Evolutionary conservation across 306 rosid species (phyloP).

Genomic region (Boehmeria nivea): DNA sequence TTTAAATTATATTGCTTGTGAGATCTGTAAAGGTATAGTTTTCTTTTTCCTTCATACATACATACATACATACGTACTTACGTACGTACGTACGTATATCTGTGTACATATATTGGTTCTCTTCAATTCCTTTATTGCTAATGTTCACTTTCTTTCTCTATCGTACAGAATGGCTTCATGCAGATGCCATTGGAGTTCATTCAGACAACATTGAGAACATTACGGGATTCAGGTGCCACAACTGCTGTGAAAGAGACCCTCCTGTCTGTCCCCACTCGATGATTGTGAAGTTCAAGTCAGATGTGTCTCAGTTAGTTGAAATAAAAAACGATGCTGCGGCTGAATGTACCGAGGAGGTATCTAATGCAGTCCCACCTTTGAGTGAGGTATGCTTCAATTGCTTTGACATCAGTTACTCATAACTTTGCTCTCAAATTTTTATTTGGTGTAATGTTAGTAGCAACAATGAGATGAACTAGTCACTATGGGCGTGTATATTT

Average conservation of each 20-base stretch:
- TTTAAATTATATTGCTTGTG: slow-evolving; percentile 63
- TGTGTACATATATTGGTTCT: neutral
- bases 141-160: slow-evolving; percentile 18
- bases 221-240: slow-evolving; percentile 85
- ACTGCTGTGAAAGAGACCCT: slow-evolving; percentile 54
- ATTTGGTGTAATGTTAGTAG: neutral
- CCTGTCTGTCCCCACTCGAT: slow-evolving; percentile 66
- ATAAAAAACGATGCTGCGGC: slow-evolving; percentile 38
- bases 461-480: too few species aligned
- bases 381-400: slow-evolving; percentile 45
- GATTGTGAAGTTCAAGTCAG: slow-evolving; percentile 36
- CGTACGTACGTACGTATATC: too few species aligned
- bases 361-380: slow-evolving; percentile 42
- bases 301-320: slow-evolving; percentile 34
- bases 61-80: too few species aligned
- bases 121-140: too few species aligned
- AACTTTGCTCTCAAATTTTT: neutral
- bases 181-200: slow-evolving; percentile 79
- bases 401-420: too few species aligned
- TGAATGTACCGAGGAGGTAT: slow-evolving; percentile 53
- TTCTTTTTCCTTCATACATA: neutral
- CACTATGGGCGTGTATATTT: too few species aligned
- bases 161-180: slow-evolving; percentile 89
- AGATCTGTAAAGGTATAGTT: slow-evolving; percentile 68
- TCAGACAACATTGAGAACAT: slow-evolving; percentile 45